Percentiles rank a stretch among this genome's conserved stretches.
Conservation (phyloP, 805 yeast genomes). For the Ogataea pilisensis region DNA sequence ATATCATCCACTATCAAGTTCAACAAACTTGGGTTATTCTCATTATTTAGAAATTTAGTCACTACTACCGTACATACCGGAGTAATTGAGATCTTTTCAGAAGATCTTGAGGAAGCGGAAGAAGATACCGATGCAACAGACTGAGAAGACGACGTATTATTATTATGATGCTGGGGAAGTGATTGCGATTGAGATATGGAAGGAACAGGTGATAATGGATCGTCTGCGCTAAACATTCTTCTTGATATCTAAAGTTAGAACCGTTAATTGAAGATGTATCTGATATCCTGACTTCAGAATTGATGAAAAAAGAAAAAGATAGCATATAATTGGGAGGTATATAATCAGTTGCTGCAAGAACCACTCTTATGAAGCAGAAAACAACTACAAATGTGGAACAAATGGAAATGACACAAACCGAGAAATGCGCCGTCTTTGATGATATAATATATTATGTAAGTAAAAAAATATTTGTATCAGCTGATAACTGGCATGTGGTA, state of each 20-base stretch:
- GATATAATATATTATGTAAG: too few relatives aligned
- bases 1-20: constrained; percentile 62
- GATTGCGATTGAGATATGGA: neutral
- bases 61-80: constrained; percentile 59
- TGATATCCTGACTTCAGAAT: too few relatives aligned
- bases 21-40: constrained; percentile 44
- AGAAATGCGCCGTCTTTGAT: too few relatives aligned
- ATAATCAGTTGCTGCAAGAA: too few relatives aligned
- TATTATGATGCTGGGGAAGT: too few relatives aligned
- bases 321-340: too few relatives aligned
- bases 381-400: too few relatives aligned
- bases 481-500: too few relatives aligned
- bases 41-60: constrained; percentile 50
- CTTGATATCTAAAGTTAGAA: neutral
- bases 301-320: too few relatives aligned
- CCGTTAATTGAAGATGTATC: neutral
- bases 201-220: neutral
- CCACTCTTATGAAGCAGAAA: too few relatives aligned
- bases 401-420: too few relatives aligned
- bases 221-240: neutral
- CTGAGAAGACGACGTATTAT: neutral
- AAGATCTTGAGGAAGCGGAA: neutral
- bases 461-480: too few relatives aligned
- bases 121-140: neutral
- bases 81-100: constrained; percentile 13